These are phyloP conservation scores for Solanum rostratum DNA, from an alignment of 257 asterid species.

Conservation along the genomic window DNA sequence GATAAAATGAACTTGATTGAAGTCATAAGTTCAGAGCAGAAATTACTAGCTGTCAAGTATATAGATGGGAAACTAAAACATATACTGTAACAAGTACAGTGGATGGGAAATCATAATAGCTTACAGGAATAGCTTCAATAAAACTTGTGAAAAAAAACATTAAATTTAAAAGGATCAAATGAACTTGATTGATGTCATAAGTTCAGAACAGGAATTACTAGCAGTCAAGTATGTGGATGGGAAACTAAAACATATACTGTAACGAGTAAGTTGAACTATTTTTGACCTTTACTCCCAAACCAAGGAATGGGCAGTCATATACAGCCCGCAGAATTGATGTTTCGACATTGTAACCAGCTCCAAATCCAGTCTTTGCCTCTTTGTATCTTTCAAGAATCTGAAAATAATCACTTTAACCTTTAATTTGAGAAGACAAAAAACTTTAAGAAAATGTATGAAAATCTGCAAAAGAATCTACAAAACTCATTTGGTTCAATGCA, in stretches of 20 bases:
- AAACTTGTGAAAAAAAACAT: background rate
- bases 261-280: background rate
- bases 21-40: background rate
- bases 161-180: background rate
- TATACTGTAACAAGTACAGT: background rate
- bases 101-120: background rate
- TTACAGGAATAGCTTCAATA: background rate
- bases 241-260: background rate
- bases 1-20: background rate
- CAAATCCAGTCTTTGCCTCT: conserved; percentile 82
- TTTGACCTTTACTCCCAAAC: conserved; percentile 53
- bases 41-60: background rate
- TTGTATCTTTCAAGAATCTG: conserved; percentile 54
- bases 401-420: conserved; percentile 16
- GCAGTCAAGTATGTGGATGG: background rate
- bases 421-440: background rate
- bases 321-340: conserved; percentile 58
- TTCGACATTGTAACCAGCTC: conserved; percentile 60
- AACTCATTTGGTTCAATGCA: background rate
- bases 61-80: background rate
- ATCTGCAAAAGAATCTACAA: background rate
- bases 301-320: conserved; percentile 78
- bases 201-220: background rate
- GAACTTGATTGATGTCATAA: background rate
- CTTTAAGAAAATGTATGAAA: background rate